Base-by-base conservation (phyloP, 768 basidiomycete species). In the Suillus luteus region DNA sequence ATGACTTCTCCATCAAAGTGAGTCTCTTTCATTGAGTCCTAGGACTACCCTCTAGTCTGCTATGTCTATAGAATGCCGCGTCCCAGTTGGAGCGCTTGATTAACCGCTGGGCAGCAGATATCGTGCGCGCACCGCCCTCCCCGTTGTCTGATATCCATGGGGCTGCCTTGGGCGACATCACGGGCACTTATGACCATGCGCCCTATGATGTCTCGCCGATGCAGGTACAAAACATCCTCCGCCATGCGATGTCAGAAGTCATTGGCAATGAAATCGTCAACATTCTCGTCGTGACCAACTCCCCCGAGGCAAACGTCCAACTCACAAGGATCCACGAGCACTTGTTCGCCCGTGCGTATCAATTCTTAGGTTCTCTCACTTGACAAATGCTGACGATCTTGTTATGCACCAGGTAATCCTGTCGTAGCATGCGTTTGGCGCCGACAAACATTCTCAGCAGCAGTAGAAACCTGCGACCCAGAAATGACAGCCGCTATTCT, bases 341-440 rank as follows among this genome's bases (percentile, higher is more conserved):
- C 68, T 84, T 95, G 60, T 95, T 95, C 69, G 82, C 88, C 31
- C 85, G 93, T 93, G 71, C 72, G 92, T 3, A 2, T 49, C 37
- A 52, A 15, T 59, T 33, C 22, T 33, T 22, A 46, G 5, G 37
- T 58, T 58, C 10, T 2, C 38, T 58, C 24, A 40, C 22, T 58
- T 55, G 22, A 38, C 17, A 11, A 22, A 58, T 55, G 33, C 62
- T 64, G 27, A 57, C 17, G 59, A 58, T 17, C 12, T 11, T 37
- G 52, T 44, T 54, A 31, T 48, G 55, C 38, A 60, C 49, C 69
- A 94, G 92, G 91, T 59, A 91, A 95, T 70, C 88, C 93, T 14
- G 88, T 91, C 5, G 92, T 95, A n/a, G 93, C 93, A 0, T 84
- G 86, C 46, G 93, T 95, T 22, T 95, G 93, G 93, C 86, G 93